phyloP scores from a whole-genome alignment of 2,329 filamentous ascomycete species.

The Pseudogymnoascus sp. region DNA sequence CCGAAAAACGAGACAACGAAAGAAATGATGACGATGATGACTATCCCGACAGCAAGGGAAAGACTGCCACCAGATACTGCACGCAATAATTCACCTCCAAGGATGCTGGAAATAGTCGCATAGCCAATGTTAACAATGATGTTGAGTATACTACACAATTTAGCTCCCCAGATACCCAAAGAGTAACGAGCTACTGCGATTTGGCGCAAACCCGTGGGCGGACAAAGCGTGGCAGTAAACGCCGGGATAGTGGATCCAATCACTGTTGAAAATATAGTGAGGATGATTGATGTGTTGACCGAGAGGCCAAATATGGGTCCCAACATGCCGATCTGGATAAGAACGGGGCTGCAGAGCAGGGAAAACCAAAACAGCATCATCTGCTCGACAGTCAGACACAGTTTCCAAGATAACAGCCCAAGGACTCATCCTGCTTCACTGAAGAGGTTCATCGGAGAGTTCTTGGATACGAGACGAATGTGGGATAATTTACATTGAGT shows the following conservation, averaged over 20 bases:
- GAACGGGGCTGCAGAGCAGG: slow-evolving; percentile 16
- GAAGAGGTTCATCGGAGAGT: background rate
- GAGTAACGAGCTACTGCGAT: slow-evolving; percentile 25
- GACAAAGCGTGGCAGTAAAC: slow-evolving; percentile 19
- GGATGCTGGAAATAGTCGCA: slow-evolving; percentile 53
- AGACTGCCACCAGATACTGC: slow-evolving; percentile 44
- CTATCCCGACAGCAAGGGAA: slow-evolving; percentile 51
- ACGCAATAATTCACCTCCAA: slow-evolving; percentile 52
- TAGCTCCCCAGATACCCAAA: slow-evolving; percentile 28
- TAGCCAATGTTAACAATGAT: slow-evolving; percentile 43
- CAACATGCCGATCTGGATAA: slow-evolving; percentile 22
- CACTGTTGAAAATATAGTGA: slow-evolving; percentile 23
- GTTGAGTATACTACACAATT: slow-evolving; percentile 25
- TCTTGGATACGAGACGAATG: background rate
- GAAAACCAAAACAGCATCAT: slow-evolving; percentile 9
- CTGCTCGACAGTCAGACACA: background rate
- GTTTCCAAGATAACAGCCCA: background rate
- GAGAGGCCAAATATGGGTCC: slow-evolving; percentile 25
- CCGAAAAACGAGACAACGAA: slow-evolving; percentile 55
- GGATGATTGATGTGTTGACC: slow-evolving; percentile 21
- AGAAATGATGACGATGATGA: slow-evolving; percentile 50
- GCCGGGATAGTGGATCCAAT: slow-evolving; percentile 20
- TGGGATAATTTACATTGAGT: slow-evolving; percentile 10
- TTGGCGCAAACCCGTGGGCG: slow-evolving; percentile 24
- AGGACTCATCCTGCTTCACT: background rate